Evolutionary conservation across 2,329 filamentous ascomycete genomes (phyloP), one percentile per base, ranked within the genome.

Genomic region (Diplodia sapinea): DNA sequence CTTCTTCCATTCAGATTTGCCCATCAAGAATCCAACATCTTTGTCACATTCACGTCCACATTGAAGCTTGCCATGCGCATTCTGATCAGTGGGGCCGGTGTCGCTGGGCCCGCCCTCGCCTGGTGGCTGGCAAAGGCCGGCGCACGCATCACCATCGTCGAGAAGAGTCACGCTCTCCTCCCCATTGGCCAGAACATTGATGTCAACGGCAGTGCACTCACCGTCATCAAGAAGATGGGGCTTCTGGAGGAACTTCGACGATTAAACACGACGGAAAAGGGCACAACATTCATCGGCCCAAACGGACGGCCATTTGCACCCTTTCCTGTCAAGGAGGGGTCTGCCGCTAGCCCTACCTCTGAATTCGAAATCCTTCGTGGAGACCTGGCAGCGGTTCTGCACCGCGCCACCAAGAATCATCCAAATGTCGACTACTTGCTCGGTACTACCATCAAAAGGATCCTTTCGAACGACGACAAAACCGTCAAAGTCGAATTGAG

Each of bases 331-430:
- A 64, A 43, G 31, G 13, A 38, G 2, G 61, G 50, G 3, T 38
- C 47, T 12, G 38, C 61, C 29, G 61, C 61, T 1, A 76, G 73
- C 23, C 77, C 85, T 29, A 83, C 83, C 0, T 79, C 77, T 0
- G 85, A 87, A 26, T 82, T 80, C 47, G 86, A 87, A 74, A 86
- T 88, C 57, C 82, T 87, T 79, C 77, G 86, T 9, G 85, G 83
- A 0, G 83, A 86, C 65, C 70, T 88, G 36, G 82, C 80, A 13
- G 72, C 71, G 0, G 70, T 87, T 1, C 67, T 87, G 0, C 79
- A 83, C 7, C 65, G 72, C 5, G 70, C 68, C 20, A 71, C 71
- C 5, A 73, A 69, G 31, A 55, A 65, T 6, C 61, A 54, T 17
- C 70, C 69, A 4, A 68, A 71, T 8, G 71, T 73, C 11, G 43